Evolutionary conservation across 257 asterid genomes (phyloP).

Genomic region (Prunella vulgaris): DNA sequence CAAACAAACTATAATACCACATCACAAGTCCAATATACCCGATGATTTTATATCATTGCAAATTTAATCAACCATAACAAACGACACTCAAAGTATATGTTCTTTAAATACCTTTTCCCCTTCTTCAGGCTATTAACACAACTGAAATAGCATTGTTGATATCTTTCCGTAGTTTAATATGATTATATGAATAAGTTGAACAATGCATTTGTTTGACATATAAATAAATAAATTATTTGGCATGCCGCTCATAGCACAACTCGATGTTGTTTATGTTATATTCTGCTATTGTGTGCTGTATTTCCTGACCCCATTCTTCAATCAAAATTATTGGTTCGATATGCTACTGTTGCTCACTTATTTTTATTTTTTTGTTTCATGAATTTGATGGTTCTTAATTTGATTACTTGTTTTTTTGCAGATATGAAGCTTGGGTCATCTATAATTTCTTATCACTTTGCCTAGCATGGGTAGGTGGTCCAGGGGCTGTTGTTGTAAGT

Average conservation of each 20-base stretch:
- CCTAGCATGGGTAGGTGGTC: constrained; percentile 99
- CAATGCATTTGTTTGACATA: neutral
- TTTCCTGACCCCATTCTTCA: neutral
- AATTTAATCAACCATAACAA: too few relatives aligned
- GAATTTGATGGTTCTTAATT: constrained; percentile 1
- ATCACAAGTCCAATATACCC: too few relatives aligned
- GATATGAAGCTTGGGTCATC: constrained; percentile 99
- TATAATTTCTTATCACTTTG: constrained; percentile 95
- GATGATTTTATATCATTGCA: too few relatives aligned
- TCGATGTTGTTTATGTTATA: neutral
- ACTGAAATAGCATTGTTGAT: neutral
- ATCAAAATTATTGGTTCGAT: neutral
- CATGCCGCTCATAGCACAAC: neutral
- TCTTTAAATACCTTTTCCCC: neutral
- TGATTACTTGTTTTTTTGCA: constrained; percentile 33
- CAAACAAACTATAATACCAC: too few relatives aligned
- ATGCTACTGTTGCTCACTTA: neutral
- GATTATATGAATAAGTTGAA: neutral
- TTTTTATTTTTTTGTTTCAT: neutral
- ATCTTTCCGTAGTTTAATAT: neutral
- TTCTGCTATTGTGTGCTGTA: neutral
- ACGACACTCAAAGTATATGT: neutral
- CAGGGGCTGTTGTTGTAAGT: constrained; percentile 96
- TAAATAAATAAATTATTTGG: neutral
- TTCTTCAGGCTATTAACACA: neutral